Base-by-base conservation (phyloP, 129 eudicot genomes). In the Pulicaria dysenterica region DNA sequence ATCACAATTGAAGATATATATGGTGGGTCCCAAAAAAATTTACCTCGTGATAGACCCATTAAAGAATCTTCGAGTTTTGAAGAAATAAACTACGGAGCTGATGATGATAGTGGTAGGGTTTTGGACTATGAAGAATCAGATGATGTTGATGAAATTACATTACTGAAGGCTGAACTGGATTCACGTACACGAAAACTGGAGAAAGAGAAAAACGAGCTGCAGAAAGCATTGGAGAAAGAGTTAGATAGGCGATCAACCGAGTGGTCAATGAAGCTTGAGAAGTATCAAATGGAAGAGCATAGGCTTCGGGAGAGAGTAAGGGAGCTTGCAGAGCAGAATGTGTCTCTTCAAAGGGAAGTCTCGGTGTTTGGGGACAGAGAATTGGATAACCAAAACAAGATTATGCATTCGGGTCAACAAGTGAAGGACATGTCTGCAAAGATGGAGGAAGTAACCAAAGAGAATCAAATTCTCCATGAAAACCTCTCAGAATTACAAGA, bases 271-370 rank as follows among this genome's bases (percentile, higher is more conserved):
- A 95, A 95, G 82, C 85, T 86, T 7, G 97, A 95, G 79, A 90
- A 88, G 55, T 91, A 79, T 77, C 92, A 88, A 73, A 69, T 69
- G 57, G 99, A 95, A 83, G 99, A 95, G 78, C 89, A 86, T 77
- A 84, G 94, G 82, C 94, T 95, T 61, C 86, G 99, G 55, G 97
- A 95, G 53, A 79, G 99, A 77, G 97, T 88, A 13, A 77, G 97
- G 66, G 99, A 95, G 72, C 94, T 95, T 42, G 99, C 99, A 5
- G 99, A 95, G 72, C 96, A 90, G 80, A 95, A 95, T 72, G 99
- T 95, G 66, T 74, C 88, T 3, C 96, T 95, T 64, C 99, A 95
- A 81, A 86, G 95, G 75, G 99, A 95, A 45, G 84, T 91, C 16
- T 88, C 99, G 8, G 59, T 89, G 16, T 79, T 83, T 17, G 81